phyloP scores from a whole-genome alignment of 208 protist species.

The Lotmaria passim region DNA sequence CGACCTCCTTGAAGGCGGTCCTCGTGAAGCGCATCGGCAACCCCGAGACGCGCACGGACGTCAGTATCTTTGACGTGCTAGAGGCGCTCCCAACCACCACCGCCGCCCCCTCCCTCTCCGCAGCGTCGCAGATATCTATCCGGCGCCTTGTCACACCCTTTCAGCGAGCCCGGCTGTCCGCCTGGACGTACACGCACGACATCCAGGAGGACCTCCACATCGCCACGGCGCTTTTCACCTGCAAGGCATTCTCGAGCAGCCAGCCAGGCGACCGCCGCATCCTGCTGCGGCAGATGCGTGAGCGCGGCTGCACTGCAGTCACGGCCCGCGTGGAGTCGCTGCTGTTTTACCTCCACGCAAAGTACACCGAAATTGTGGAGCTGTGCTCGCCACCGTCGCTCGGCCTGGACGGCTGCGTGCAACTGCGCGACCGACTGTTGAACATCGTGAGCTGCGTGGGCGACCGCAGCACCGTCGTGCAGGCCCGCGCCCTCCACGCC shows the following conservation, averaged over 20 bases:
- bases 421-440: conserved; percentile 48
- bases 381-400: conserved; percentile 53
- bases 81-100: conserved; percentile 20
- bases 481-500: conserved; percentile 27
- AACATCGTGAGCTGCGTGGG: conserved; percentile 56
- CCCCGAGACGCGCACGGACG: conserved; percentile 3
- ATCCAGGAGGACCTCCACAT: conserved; percentile 68
- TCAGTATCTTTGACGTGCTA: conserved; percentile 62
- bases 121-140: conserved; percentile 30
- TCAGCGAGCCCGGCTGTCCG: conserved; percentile 19
- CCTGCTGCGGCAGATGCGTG: conserved; percentile 14
- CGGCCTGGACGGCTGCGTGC: conserved; percentile 38
- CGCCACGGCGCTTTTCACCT: conserved; percentile 73
- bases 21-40: conserved; percentile 32
- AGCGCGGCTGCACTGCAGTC: conserved; percentile 37
- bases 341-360: conserved; percentile 48
- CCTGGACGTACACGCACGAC: conserved; percentile 37
- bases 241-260: conserved; percentile 47
- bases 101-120: background rate
- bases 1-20: conserved; percentile 49
- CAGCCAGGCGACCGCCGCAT: conserved; percentile 12
- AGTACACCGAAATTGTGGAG: conserved; percentile 50
- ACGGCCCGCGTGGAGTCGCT: conserved; percentile 56
- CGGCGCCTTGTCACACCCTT: conserved; percentile 45
- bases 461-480: conserved; percentile 51